phyloP scores from a whole-genome alignment of 805 yeast genomes.

The Jamesozyma piceae region DNA sequence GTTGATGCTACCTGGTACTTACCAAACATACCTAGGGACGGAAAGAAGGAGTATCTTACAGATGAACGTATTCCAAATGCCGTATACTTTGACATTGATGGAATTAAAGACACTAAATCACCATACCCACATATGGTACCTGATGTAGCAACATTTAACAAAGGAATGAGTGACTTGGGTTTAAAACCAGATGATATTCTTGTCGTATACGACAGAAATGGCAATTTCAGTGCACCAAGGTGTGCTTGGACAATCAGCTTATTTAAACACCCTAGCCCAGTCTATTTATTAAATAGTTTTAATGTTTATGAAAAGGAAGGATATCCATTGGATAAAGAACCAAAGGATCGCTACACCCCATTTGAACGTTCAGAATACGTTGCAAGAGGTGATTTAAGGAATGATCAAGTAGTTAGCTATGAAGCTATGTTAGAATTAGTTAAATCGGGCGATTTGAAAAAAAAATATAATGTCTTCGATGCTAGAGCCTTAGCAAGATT shows the following conservation, averaged over 20 bases:
- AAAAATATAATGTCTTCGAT: conserved; percentile 54
- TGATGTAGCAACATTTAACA: conserved; percentile 42
- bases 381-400: conserved; percentile 30
- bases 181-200: conserved; percentile 46
- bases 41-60: conserved; percentile 44
- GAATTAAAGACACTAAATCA: conserved; percentile 46
- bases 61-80: conserved; percentile 56
- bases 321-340: conserved; percentile 36
- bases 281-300: conserved; percentile 64
- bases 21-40: conserved; percentile 62
- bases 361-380: conserved; percentile 28
- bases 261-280: conserved; percentile 59
- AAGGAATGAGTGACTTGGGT: conserved; percentile 47
- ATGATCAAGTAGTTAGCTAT: conserved; percentile 48
- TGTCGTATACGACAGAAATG: conserved; percentile 77
- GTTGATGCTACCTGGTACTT: conserved; percentile 90
- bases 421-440: conserved; percentile 61
- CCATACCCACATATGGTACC: conserved; percentile 92
- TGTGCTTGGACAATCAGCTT: conserved; percentile 83
- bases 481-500: conserved; percentile 74
- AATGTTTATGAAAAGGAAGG: conserved; percentile 40
- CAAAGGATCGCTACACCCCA: conserved; percentile 9
- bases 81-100: conserved; percentile 71
- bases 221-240: conserved; percentile 82
- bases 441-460: conserved; percentile 34